phyloP scores from a whole-genome alignment of 1,139 yeast genomes.

The Pichia sp. region DNA sequence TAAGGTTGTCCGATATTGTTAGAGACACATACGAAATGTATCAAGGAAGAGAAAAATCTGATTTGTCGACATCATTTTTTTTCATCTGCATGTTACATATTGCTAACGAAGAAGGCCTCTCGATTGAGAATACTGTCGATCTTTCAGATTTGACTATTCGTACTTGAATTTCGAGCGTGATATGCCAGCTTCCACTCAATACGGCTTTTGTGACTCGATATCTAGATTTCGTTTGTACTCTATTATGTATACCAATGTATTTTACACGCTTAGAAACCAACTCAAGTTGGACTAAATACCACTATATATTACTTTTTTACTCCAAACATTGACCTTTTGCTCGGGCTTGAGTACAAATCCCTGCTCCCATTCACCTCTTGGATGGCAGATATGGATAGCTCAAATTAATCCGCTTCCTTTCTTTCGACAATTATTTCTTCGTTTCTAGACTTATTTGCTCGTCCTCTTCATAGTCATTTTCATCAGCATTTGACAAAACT shows the following conservation, averaged over 20 bases:
- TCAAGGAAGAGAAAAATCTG: conserved; percentile 49
- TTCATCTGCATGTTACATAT: conserved; percentile 81
- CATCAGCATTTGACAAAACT: conserved; percentile 52
- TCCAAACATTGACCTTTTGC: too few species aligned
- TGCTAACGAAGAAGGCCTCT: conserved; percentile 83
- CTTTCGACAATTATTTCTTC: not conserved
- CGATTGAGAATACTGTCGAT: conserved; percentile 52
- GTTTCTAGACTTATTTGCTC: not conserved
- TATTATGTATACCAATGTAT: not conserved
- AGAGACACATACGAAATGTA: conserved; percentile 52
- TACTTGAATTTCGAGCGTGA: not conserved
- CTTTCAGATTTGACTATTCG: conserved; percentile 54
- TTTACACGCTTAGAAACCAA: not conserved
- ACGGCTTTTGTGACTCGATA: not conserved
- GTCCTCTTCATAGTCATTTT: conserved; percentile 19
- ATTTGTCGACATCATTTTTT: conserved; percentile 81
- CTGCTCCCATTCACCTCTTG: not conserved
- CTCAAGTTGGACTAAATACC: not conserved
- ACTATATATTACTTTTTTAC: not conserved
- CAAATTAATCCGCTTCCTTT: not conserved
- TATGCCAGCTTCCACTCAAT: not conserved
- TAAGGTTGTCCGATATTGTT: conserved; percentile 37
- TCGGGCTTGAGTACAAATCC: too few species aligned
- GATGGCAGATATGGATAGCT: too few species aligned
- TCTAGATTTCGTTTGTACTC: not conserved